A percentile compares a stretch with the other conserved stretches of the same genome.
Evolutionary conservation across 1,284 basidiomycete genomes (phyloP).

Genomic region (Austropuccinia psidii): DNA sequence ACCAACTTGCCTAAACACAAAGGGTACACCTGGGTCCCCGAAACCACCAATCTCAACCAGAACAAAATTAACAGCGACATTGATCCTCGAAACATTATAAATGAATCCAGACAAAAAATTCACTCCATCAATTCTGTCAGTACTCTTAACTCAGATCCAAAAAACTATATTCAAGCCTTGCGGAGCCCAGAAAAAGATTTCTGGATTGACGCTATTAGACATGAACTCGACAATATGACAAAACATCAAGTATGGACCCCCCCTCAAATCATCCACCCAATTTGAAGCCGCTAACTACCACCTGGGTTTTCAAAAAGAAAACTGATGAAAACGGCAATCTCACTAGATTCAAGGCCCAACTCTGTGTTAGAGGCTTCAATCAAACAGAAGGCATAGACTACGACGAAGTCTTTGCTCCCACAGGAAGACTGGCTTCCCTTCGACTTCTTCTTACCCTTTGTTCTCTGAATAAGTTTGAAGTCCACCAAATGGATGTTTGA

Average conservation of each 20-base stretch:
- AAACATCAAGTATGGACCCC: not conserved
- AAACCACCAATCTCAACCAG: too few relatives aligned
- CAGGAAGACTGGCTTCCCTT: constrained; percentile 48
- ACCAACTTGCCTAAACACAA: too few relatives aligned
- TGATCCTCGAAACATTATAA: too few relatives aligned
- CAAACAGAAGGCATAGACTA: constrained; percentile 51
- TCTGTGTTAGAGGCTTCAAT: constrained; percentile 51
- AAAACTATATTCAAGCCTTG: not conserved
- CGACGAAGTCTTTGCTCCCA: constrained; percentile 50
- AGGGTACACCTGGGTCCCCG: too few relatives aligned
- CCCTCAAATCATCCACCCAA: constrained; percentile 26
- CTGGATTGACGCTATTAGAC: not conserved
- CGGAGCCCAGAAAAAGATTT: not conserved
- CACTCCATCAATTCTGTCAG: too few relatives aligned
- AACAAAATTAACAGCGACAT: too few relatives aligned
- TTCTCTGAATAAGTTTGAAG: constrained; percentile 44
- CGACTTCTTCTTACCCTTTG: constrained; percentile 49
- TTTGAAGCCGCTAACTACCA: constrained; percentile 40
- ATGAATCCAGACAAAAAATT: too few relatives aligned
- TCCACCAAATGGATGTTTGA: constrained; percentile 51
- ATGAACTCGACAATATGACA: not conserved
- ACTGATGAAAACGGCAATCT: constrained; percentile 46
- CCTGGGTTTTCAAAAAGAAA: constrained; percentile 51
- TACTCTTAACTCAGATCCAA: too few relatives aligned
- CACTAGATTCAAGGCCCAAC: constrained; percentile 47